Conservation (phyloP, 345 rosid genomes). For the Eutrema yunnanense region DNA sequence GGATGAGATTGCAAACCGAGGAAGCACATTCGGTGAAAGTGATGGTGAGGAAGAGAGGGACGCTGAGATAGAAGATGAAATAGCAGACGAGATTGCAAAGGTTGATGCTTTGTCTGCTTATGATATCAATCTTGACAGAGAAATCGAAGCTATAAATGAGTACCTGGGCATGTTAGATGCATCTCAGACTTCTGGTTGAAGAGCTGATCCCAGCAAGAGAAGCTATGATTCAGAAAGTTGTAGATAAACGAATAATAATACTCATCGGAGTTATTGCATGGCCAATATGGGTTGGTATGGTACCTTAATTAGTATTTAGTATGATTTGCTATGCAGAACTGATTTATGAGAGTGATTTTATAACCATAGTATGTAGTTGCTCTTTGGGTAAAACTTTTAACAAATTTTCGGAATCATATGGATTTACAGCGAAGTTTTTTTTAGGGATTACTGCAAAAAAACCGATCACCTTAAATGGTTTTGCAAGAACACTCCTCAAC, state of each 20-base stretch:
- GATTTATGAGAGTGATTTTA: not conserved
- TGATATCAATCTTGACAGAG: slow-evolving; percentile 61
- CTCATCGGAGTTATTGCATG: not conserved
- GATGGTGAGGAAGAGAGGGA: slow-evolving; percentile 43
- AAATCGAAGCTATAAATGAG: slow-evolving; percentile 69
- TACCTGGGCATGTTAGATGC: slow-evolving; percentile 56
- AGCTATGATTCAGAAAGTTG: not conserved
- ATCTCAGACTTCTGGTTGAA: slow-evolving; percentile 22
- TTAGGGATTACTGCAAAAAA: too few species aligned
- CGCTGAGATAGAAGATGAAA: slow-evolving; percentile 66
- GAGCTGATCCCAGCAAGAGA: not conserved
- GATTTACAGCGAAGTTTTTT: not conserved
- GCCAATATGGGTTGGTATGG: slow-evolving; percentile 14
- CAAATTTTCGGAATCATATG: not conserved
- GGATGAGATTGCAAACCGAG: slow-evolving; percentile 27
- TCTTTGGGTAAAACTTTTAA: not conserved
- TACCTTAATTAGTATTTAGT: not conserved
- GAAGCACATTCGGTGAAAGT: slow-evolving; percentile 16
- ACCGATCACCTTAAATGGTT: too few species aligned
- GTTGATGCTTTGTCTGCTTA: slow-evolving; percentile 64
- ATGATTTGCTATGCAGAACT: slow-evolving; percentile 4
- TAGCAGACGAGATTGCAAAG: slow-evolving; percentile 49
- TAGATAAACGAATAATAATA: slow-evolving; percentile 3
- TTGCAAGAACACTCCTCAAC: too few species aligned
- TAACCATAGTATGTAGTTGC: not conserved